These are phyloP conservation scores for Lodderomyces elongisporus DNA, from an alignment of 1,139 yeast genomes.

Conservation along the genomic window DNA sequence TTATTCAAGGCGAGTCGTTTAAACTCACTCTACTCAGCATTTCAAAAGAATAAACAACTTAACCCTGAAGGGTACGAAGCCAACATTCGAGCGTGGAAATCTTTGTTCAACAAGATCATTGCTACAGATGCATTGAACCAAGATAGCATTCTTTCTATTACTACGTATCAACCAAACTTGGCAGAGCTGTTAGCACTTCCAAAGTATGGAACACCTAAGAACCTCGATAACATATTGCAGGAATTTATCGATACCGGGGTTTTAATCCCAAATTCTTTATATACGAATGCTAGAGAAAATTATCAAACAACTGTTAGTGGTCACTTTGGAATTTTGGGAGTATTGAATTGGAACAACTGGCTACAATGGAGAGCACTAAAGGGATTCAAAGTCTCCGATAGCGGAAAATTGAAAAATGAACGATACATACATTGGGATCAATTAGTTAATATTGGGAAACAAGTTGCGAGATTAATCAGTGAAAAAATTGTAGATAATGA, in stretches of 20 bases:
- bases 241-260: constrained; percentile 21
- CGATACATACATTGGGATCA: constrained; percentile 23
- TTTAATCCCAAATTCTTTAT: constrained; percentile 23
- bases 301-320: constrained; percentile 11
- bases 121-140: constrained; percentile 4
- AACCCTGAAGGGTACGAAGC: constrained; percentile 72
- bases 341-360: constrained; percentile 21
- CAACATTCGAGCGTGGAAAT: constrained; percentile 60
- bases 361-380: constrained; percentile 15
- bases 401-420: constrained; percentile 12
- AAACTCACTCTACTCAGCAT: constrained; percentile 63
- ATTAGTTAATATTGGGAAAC: constrained; percentile 16
- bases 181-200: constrained; percentile 20
- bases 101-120: constrained; percentile 22
- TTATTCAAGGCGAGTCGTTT: constrained; percentile 50
- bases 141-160: constrained; percentile 19
- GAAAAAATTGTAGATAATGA: constrained; percentile 14
- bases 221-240: constrained; percentile 20
- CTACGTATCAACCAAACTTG: constrained; percentile 18
- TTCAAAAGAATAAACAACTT: constrained; percentile 41
- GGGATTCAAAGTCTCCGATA: constrained; percentile 8
- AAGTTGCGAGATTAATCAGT: constrained; percentile 10
- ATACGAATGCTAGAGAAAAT: constrained; percentile 10
- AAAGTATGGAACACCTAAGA: constrained; percentile 26
- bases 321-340: constrained; percentile 7